Conservation (phyloP, 2,329 filamentous ascomycete genomes). For the Colletotrichum aenigma region DNA sequence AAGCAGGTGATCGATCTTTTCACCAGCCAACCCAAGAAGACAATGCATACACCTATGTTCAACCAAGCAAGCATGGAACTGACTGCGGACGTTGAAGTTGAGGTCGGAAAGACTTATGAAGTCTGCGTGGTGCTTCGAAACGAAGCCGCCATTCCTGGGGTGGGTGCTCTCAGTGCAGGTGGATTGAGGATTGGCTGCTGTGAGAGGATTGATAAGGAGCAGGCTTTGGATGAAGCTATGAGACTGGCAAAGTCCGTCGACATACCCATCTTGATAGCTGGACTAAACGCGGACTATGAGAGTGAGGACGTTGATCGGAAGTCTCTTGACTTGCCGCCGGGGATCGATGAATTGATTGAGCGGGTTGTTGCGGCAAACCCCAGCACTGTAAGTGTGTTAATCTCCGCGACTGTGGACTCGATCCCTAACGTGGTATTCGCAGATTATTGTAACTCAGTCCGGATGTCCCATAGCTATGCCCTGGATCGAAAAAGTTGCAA, state of each 20-base stretch:
- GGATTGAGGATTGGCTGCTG: neutral
- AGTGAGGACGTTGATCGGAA: constrained; percentile 68
- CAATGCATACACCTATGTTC: constrained; percentile 32
- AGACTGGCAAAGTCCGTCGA: constrained; percentile 57
- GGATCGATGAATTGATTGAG: constrained; percentile 61
- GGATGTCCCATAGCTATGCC: constrained; percentile 55
- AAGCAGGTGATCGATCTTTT: constrained; percentile 33
- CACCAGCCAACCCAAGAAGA: constrained; percentile 33
- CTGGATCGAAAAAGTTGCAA: constrained; percentile 55
- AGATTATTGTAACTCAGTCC: constrained; percentile 58
- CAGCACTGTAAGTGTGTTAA: constrained; percentile 44
- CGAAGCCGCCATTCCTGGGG: neutral
- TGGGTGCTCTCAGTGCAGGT: neutral
- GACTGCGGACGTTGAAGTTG: constrained; percentile 44
- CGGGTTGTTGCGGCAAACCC: constrained; percentile 59
- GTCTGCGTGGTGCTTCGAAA: neutral
- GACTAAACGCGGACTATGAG: constrained; percentile 52
- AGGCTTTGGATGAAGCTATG: constrained; percentile 16
- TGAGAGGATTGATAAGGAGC: neutral
- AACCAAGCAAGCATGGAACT: constrained; percentile 35
- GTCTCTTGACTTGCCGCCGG: constrained; percentile 66
- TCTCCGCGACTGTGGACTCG: fast-evolving
- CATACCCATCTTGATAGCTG: constrained; percentile 58
- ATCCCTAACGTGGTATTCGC: neutral
- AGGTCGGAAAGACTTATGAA: constrained; percentile 26